Evolutionary conservation across 768 basidiomycete species (phyloP), one percentile per base, ranked within the genome.

Genomic region (Mycena latifolia): DNA sequence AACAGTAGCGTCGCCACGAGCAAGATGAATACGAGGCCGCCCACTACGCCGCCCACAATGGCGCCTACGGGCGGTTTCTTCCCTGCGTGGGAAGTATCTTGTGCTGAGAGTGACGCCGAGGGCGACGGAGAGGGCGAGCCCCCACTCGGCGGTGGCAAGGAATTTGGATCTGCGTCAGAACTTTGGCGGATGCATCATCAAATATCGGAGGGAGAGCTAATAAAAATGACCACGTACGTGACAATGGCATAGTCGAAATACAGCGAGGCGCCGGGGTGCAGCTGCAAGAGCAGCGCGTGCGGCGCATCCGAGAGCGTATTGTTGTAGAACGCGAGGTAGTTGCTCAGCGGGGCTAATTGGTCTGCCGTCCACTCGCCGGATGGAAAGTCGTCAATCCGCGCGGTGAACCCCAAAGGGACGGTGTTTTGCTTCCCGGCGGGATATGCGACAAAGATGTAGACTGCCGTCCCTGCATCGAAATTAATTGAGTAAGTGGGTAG

Each of bases 401-500:
- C 57, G 3, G 39, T 4, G 25, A 58, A 58, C 37, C 46, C 57
- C 29, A 20, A 1, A 17, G 46, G 57, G 9, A 15, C 11, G 6
- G 33, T 27, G 3, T 12, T 1, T 1, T 9, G 11, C n/a, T 50
- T 48, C 1, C 57, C 57, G 31, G 57, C 4, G 9, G 57, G 57
- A 48, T 58, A 58, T 3, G 46, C 57, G 17, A 58, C 57, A 22
- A 58, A 58, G n/a, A n/a, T n/a, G n/a, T n/a, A n/a, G n/a, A n/a
- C n/a, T n/a, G n/a, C n/a, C n/a, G n/a, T n/a, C n/a, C 22, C 48
- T 27, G 20, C 48, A 58, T n/a, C n/a, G n/a, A n/a, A n/a, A n/a
- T n/a, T n/a, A n/a, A n/a, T n/a, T n/a, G n/a, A n/a, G n/a, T n/a
- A n/a, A n/a, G n/a, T n/a, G n/a, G n/a, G 15, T 15, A 37, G 37